phyloP scores from a whole-genome alignment of 257 asterid genomes.

The Primulina huaijiensis region DNA sequence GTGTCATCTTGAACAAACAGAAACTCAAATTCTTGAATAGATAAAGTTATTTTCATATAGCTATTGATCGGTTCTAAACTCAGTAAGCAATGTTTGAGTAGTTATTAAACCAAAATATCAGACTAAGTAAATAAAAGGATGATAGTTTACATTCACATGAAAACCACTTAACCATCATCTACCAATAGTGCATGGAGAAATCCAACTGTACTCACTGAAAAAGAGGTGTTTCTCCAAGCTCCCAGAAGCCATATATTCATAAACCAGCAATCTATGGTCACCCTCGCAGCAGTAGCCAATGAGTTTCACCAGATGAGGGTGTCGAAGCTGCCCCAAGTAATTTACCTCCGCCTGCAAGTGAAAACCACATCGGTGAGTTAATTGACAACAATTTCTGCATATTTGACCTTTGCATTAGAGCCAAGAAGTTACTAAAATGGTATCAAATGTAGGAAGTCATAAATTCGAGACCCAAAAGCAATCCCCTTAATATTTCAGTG shows the following conservation, averaged over 20 bases:
- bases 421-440: not conserved
- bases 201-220: constrained; percentile 50
- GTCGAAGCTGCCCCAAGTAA: constrained; percentile 82
- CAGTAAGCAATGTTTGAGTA: not conserved
- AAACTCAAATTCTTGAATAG: constrained; percentile 11
- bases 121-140: constrained; percentile 4
- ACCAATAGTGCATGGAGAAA: constrained; percentile 4
- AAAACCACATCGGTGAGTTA: constrained; percentile 27
- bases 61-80: not conserved
- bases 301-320: constrained; percentile 78
- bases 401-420: not conserved
- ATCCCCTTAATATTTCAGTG: not conserved
- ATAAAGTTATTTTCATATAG: not conserved
- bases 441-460: not conserved
- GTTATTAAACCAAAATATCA: constrained; percentile 8
- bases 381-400: constrained; percentile 13
- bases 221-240: constrained; percentile 88
- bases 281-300: constrained; percentile 94
- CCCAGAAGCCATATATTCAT: constrained; percentile 93
- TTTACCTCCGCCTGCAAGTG: constrained; percentile 85
- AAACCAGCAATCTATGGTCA: constrained; percentile 78
- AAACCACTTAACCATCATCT: not conserved
- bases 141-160: not conserved
- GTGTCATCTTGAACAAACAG: not conserved
- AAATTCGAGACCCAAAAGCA: not conserved